Evolutionary conservation across 2,329 filamentous ascomycete species (phyloP), one percentile per base, ranked within the genome.

Genomic region (Aspergillus ochraceoroseus): DNA sequence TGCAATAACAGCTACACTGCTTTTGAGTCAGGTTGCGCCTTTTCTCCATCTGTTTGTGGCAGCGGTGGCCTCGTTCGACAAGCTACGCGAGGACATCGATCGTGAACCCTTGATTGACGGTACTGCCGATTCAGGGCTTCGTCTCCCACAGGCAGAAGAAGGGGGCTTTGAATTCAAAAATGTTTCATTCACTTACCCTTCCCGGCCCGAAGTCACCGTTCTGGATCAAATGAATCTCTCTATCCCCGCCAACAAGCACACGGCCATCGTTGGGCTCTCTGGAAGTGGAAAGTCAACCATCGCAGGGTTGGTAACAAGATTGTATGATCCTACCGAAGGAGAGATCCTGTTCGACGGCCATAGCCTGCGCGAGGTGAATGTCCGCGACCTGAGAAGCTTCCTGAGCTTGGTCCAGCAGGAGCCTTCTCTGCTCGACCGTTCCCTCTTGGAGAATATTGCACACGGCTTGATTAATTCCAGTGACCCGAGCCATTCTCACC

Each of bases 381-480:
- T 56, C 7, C 48, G 50, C 1, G 52, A 49, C 46, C 15, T 61
- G 39, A 39, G 59, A 35, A 33, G 50, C 15, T 44, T 52, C n/a
- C 28, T 57, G 11, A 43, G 53, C 12, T 35, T 57, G 15, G 54
- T 57, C 2, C 55, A 62, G 41, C 53, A 95, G 59, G 89, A 95
- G 56, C 87, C 88, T 0, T 82, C 84, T 0, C 73, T 95, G 0
- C 94, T 95, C 58, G 80, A 80, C 38, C 87, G 83, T 0, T 86
- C 85, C 0, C 89, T 95, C 49, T 85, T 76, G 57, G 77, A 85
- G 32, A 95, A 94, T 62, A 92, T 95, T 35, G 70, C 69, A 1
- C 59, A 70, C 29, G 73, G 73, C 1, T 56, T 76, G 8, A 59
- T 70, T 58, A 51, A 77, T 39, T 59, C 57, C 0, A 58, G 51